These are phyloP conservation scores for Aspergillus asperescens DNA, from an alignment of 495 filamentous ascomycete species.

Conservation along the genomic window DNA sequence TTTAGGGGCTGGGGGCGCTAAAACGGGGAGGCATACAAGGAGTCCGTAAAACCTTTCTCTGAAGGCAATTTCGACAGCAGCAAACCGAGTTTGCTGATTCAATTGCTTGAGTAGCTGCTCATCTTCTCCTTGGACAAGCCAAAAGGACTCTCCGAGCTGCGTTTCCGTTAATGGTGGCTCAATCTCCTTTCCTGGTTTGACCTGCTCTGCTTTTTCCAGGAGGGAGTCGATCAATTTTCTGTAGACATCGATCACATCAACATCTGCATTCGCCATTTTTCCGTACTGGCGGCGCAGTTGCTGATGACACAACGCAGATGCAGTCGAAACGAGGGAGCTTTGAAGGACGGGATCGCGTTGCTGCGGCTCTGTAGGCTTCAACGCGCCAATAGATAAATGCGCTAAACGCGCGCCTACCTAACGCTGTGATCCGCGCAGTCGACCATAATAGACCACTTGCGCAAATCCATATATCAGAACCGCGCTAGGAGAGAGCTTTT, in stretches of 20 bases:
- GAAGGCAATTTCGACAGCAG: constrained; percentile 72
- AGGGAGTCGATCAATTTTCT: constrained; percentile 54
- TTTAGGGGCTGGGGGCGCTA: not conserved
- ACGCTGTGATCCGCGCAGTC: constrained; percentile 20
- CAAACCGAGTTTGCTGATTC: constrained; percentile 47
- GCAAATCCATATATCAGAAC: constrained; percentile 24
- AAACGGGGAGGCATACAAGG: constrained; percentile 51
- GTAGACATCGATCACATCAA: constrained; percentile 53
- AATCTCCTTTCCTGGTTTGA: constrained; percentile 62
- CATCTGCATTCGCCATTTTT: constrained; percentile 48
- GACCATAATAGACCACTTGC: constrained; percentile 24
- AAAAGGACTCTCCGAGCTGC: constrained; percentile 38
- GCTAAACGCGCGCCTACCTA: constrained; percentile 25
- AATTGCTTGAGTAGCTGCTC: constrained; percentile 22
- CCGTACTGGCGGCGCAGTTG: not conserved
- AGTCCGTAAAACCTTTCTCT: constrained; percentile 69
- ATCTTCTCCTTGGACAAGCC: constrained; percentile 30
- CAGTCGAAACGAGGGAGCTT: not conserved
- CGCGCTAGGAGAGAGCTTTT: constrained; percentile 20
- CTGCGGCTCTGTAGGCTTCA: constrained; percentile 32
- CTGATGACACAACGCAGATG: not conserved
- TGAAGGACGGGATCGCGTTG: not conserved
- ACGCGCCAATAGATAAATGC: constrained; percentile 15
- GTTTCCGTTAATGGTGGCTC: constrained; percentile 70
- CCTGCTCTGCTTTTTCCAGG: constrained; percentile 54